phyloP scores from a whole-genome alignment of 2,329 filamentous ascomycete species.

The Cordyceps cateniannulata region DNA sequence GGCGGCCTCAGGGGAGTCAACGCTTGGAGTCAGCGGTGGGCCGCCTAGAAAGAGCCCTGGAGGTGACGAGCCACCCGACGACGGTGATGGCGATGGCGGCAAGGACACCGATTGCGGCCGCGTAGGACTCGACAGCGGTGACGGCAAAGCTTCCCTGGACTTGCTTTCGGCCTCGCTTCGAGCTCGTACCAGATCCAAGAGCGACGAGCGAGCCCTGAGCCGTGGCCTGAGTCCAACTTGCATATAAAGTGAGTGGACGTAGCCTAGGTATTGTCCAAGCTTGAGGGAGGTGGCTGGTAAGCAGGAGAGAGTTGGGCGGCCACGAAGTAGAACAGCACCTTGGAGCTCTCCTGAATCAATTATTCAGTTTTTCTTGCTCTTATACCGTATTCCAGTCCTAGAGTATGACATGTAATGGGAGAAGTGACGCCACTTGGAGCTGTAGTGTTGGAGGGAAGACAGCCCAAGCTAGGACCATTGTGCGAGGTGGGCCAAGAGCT shows the following conservation, averaged over 20 bases:
- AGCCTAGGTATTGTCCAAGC: background rate
- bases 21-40: background rate
- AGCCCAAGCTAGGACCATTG: background rate
- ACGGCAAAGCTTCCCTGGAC: background rate
- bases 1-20: background rate
- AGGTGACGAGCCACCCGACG: background rate
- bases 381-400: background rate
- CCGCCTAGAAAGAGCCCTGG: background rate
- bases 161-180: slow-evolving; percentile 14
- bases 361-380: background rate
- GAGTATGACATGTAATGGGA: background rate
- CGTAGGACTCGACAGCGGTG: slow-evolving; percentile 6
- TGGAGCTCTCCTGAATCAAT: background rate
- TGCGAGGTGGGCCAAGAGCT: slow-evolving; percentile 6
- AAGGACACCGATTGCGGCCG: background rate
- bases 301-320: background rate
- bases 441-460: background rate
- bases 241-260: slow-evolving; percentile 7
- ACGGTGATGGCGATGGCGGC: background rate
- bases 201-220: slow-evolving; percentile 14
- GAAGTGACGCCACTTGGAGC: slow-evolving; percentile 5
- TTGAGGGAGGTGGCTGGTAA: background rate
- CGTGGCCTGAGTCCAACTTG: slow-evolving; percentile 14
- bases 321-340: background rate
- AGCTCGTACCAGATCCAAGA: slow-evolving; percentile 13